Percentiles rank a stretch among this genome's conserved stretches.
phyloP scores from a whole-genome alignment of 192 early-diverging fungal species.

The Coemansia sp. region DNA sequence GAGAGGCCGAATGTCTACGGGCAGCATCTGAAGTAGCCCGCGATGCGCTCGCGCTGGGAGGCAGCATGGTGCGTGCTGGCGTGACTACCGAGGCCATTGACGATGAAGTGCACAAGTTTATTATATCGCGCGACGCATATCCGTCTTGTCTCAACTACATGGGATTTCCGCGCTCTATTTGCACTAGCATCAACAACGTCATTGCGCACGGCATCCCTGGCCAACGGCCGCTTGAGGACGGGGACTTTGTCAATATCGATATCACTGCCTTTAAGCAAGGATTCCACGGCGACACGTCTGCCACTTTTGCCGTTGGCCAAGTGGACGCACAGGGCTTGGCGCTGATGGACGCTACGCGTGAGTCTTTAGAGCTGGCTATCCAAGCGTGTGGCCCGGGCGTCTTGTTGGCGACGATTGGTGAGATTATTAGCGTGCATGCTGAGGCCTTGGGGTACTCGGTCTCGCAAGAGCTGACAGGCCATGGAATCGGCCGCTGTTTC shows the following conservation, averaged over 20 bases:
- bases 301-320: constrained; percentile 64
- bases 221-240: constrained; percentile 59
- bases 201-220: constrained; percentile 82
- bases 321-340: constrained; percentile 61
- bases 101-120: constrained; percentile 56
- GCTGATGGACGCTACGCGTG: constrained; percentile 62
- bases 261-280: constrained; percentile 69
- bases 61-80: constrained; percentile 54
- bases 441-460: constrained; percentile 61
- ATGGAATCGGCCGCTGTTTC: constrained; percentile 85
- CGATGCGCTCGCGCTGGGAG: constrained; percentile 60
- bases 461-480: constrained; percentile 78
- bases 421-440: constrained; percentile 59
- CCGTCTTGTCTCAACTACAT: constrained; percentile 80
- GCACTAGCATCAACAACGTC: constrained; percentile 84
- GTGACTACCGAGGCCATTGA: constrained; percentile 60
- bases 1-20: constrained; percentile 53
- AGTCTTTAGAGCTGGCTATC: constrained; percentile 65
- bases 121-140: constrained; percentile 62
- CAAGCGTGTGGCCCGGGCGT: constrained; percentile 74
- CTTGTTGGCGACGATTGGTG: constrained; percentile 67
- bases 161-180: constrained; percentile 75
- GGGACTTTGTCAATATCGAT: constrained; percentile 82
- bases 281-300: constrained; percentile 75
- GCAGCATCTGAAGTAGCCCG: constrained; percentile 62